A percentile compares a stretch with the other conserved stretches of the same genome.
phyloP scores from a whole-genome alignment of 2,329 filamentous ascomycete genomes.

The Alternaria rosae region DNA sequence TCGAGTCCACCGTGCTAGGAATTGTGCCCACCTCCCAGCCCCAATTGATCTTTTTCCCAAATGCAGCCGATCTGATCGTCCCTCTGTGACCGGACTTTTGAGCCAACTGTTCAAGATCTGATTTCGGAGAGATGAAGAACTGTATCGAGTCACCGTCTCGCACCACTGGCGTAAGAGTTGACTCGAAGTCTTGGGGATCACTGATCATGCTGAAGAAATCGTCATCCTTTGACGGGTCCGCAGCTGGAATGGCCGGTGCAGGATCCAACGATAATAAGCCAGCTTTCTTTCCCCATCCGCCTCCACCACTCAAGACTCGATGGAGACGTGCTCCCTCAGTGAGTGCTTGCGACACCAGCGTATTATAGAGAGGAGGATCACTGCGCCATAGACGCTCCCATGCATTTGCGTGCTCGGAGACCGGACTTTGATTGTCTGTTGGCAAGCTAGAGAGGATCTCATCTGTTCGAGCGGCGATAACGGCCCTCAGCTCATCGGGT shows the following conservation, averaged over 20 bases:
- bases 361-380: conserved; percentile 30
- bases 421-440: not conserved
- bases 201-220: conserved; percentile 14
- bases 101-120: not conserved
- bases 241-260: conserved; percentile 16
- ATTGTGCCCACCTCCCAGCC: conserved; percentile 52
- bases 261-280: conserved; percentile 82
- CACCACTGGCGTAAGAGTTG: conserved; percentile 63
- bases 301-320: conserved; percentile 75
- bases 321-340: conserved; percentile 51
- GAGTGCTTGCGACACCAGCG: conserved; percentile 29
- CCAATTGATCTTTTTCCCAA: conserved; percentile 11
- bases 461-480: conserved; percentile 6
- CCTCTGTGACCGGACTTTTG: not conserved
- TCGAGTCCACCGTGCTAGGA: conserved; percentile 54
- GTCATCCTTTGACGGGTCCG: not conserved
- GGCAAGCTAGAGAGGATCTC: conserved; percentile 11
- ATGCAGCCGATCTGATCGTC: not conserved
- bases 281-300: conserved; percentile 83
- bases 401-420: conserved; percentile 2
- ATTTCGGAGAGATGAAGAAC: conserved; percentile 41
- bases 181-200: conserved; percentile 39
- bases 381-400: conserved; percentile 32
- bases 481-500: conserved; percentile 44
- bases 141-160: conserved; percentile 68